Evolutionary conservation across 306 rosid genomes (phyloP).

Genomic region (Glycine soja): DNA sequence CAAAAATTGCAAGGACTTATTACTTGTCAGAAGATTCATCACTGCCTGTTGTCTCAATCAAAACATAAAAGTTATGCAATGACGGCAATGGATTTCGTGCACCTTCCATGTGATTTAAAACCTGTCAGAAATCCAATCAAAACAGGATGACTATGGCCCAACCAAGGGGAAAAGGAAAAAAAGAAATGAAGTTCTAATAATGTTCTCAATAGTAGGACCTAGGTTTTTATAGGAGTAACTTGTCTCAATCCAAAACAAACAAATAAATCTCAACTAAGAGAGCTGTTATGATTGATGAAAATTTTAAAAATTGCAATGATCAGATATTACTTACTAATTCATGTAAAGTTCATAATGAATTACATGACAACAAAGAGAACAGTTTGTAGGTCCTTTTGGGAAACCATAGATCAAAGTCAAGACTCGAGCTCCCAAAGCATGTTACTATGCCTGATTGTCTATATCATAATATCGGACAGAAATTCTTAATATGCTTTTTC

Average conservation of each 20-base stretch:
- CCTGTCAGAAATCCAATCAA: conserved; percentile 58
- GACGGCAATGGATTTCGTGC: conserved; percentile 85
- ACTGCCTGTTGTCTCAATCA: conserved; percentile 95
- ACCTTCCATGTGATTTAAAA: conserved; percentile 81
- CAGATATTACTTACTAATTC: conserved; percentile 15
- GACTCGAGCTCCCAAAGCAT: conserved; percentile 32
- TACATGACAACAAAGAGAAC: conserved; percentile 17
- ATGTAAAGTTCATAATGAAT: conserved; percentile 5
- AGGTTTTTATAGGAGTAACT: conserved; percentile 1
- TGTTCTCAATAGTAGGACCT: conserved; percentile 35
- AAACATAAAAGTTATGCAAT: conserved; percentile 76
- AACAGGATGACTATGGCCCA: conserved; percentile 44
- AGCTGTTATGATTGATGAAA: conserved; percentile 22
- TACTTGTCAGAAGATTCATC: conserved; percentile 86
- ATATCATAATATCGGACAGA: conserved; percentile 20
- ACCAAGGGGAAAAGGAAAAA: conserved; percentile 10
- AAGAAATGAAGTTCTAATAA: conserved; percentile 23
- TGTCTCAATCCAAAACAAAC: not conserved
- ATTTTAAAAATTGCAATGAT: conserved; percentile 29
- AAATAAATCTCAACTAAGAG: conserved; percentile 21
- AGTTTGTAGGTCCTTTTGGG: not conserved
- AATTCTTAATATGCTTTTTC: conserved; percentile 1
- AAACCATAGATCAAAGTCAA: conserved; percentile 38
- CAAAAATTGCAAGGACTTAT: conserved; percentile 21
- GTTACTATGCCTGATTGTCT: not conserved